These are phyloP conservation scores for Fusarium oxysporum DNA, from an alignment of 2,329 filamentous ascomycete genomes.

Conservation along the genomic window DNA sequence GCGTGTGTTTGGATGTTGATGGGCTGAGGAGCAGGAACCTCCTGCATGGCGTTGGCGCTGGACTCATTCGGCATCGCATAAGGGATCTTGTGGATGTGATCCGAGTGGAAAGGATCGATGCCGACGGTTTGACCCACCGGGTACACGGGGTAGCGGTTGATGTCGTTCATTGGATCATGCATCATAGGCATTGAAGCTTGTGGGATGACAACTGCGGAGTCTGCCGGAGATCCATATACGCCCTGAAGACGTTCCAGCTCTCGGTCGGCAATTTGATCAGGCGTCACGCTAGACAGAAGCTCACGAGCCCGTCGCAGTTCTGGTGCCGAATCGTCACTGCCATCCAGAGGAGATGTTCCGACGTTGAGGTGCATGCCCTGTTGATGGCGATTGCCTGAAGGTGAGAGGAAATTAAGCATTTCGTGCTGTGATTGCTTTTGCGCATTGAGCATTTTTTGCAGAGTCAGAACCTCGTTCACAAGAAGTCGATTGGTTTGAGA, in stretches of 20 bases:
- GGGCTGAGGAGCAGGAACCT: slow-evolving; percentile 55
- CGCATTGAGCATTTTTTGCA: slow-evolving; percentile 70
- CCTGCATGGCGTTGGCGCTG: slow-evolving; percentile 49
- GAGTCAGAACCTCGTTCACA: slow-evolving; percentile 69
- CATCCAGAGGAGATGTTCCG: slow-evolving; percentile 55
- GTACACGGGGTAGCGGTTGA: slow-evolving; percentile 78
- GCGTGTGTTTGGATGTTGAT: slow-evolving; percentile 43
- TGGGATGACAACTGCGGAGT: slow-evolving; percentile 60
- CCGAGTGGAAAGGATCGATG: slow-evolving; percentile 93
- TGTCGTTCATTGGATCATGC: slow-evolving; percentile 67
- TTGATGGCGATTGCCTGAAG: slow-evolving; percentile 55
- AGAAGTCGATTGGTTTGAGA: slow-evolving; percentile 71
- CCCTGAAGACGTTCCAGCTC: slow-evolving; percentile 68
- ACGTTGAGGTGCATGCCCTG: slow-evolving; percentile 51
- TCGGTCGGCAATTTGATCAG: slow-evolving; percentile 64
- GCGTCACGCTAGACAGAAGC: slow-evolving; percentile 63
- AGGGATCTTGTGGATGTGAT: slow-evolving; percentile 94
- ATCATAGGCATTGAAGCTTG: slow-evolving; percentile 59
- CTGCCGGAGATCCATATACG: slow-evolving; percentile 65
- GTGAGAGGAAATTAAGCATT: slow-evolving; percentile 65
- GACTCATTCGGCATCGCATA: slow-evolving; percentile 77
- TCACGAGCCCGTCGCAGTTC: slow-evolving; percentile 69
- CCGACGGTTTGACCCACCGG: slow-evolving; percentile 91
- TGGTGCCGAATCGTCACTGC: slow-evolving; percentile 60
- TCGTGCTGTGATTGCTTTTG: slow-evolving; percentile 69